Conservation (phyloP, 2,329 filamentous ascomycete genomes). For the Xylaria sp. region DNA sequence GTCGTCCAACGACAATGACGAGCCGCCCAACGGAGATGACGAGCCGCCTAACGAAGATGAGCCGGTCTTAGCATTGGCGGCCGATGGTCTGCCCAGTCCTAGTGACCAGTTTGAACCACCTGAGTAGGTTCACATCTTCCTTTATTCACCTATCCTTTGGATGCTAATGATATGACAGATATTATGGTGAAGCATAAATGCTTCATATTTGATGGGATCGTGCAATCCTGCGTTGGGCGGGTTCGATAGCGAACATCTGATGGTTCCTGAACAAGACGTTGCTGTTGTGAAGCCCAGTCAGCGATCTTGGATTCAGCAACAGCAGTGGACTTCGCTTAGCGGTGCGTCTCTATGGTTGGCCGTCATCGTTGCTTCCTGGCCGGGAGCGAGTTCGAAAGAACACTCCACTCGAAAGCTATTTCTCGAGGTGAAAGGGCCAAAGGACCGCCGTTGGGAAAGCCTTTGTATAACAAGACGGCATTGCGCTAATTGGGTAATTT, state of each 20-base stretch:
- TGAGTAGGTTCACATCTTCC: constrained; percentile 28
- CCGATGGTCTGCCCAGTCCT: constrained; percentile 29
- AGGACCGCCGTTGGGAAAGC: constrained; percentile 4
- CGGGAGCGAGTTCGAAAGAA: constrained; percentile 16
- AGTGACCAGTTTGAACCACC: constrained; percentile 31
- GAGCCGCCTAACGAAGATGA: constrained; percentile 30
- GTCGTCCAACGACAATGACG: constrained; percentile 29
- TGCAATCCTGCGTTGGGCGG: not conserved
- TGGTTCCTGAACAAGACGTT: not conserved
- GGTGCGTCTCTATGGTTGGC: constrained; percentile 4
- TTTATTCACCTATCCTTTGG: not conserved
- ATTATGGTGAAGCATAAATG: constrained; percentile 34
- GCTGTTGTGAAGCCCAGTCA: not conserved
- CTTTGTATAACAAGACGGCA: constrained; percentile 21
- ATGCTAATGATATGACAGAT: constrained; percentile 25
- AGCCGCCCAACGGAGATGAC: constrained; percentile 31
- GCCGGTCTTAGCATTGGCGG: constrained; percentile 34
- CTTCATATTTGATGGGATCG: not conserved
- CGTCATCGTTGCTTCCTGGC: constrained; percentile 9
- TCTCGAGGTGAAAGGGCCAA: constrained; percentile 7
- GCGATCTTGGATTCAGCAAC: not conserved
- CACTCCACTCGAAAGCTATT: constrained; percentile 19
- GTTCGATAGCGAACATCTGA: not conserved
- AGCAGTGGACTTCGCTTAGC: constrained; percentile 1
- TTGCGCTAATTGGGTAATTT: constrained; percentile 20